These are phyloP conservation scores for Artomyces pyxidatus DNA, from an alignment of 768 basidiomycete species.

Conservation along the genomic window DNA sequence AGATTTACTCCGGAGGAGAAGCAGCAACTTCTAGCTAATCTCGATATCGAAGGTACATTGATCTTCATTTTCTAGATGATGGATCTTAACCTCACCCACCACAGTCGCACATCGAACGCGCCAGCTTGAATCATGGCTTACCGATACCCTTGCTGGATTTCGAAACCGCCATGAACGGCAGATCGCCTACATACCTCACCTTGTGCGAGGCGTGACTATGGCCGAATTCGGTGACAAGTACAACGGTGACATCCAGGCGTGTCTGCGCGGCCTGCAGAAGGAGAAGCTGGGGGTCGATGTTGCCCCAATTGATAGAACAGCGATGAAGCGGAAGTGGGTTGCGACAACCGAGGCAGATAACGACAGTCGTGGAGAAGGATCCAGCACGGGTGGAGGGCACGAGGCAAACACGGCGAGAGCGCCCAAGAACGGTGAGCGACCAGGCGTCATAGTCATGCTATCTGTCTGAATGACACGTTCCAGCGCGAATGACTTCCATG, in stretches of 20 bases:
- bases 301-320: constrained; percentile 52
- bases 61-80: not conserved
- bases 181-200: constrained; percentile 66
- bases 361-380: constrained; percentile 29
- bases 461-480: constrained; percentile 20
- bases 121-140: constrained; percentile 70
- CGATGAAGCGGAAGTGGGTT: constrained; percentile 73
- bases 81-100: not conserved
- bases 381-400: constrained; percentile 9
- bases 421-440: constrained; percentile 18
- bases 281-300: constrained; percentile 47
- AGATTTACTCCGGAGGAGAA: constrained; percentile 63
- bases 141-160: constrained; percentile 67
- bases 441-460: not conserved
- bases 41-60: constrained; percentile 69
- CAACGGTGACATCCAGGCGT: constrained; percentile 65
- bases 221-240: constrained; percentile 75
- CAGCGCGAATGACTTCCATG: constrained; percentile 46
- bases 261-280: constrained; percentile 59
- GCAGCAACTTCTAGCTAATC: constrained; percentile 62
- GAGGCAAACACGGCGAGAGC: constrained; percentile 11
- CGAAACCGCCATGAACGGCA: constrained; percentile 67
- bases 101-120: constrained; percentile 66
- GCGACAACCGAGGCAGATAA: constrained; percentile 50
- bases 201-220: constrained; percentile 64